phyloP scores from a whole-genome alignment of 2,329 filamentous ascomycete species.

The Aspergillus puulaauensis region DNA sequence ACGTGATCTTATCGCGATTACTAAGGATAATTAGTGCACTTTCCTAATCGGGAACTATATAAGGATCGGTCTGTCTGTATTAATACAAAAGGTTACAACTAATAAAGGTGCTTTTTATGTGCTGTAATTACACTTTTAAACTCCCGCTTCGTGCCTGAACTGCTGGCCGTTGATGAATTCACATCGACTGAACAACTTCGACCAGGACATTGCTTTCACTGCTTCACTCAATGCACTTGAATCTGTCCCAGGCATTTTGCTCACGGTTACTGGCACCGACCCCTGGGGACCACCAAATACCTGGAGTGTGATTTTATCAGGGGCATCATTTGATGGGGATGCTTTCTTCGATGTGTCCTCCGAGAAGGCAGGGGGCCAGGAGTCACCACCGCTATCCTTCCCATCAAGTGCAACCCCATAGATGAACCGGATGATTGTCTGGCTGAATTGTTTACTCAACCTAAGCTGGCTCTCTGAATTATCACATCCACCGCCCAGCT shows the following conservation, averaged over 20 bases:
- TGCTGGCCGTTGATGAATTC: slow-evolving; percentile 12
- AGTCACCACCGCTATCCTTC: background rate
- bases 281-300: slow-evolving; percentile 4
- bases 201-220: slow-evolving; percentile 7
- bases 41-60: slow-evolving; percentile 1
- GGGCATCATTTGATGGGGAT: background rate
- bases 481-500: slow-evolving; percentile 8
- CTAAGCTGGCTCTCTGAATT: slow-evolving; percentile 12
- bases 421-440: slow-evolving; percentile 9
- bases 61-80: too few relatives aligned
- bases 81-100: too few relatives aligned
- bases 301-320: background rate
- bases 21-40: background rate
- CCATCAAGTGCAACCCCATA: background rate
- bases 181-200: slow-evolving; percentile 13
- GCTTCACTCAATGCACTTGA: background rate
- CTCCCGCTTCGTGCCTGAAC: slow-evolving; percentile 11
- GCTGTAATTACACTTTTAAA: background rate
- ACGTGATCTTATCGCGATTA: slow-evolving; percentile 13
- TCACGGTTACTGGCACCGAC: background rate
- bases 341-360: background rate
- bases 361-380: slow-evolving; percentile 5
- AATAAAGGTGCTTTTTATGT: too few relatives aligned
- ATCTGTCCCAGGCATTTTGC: background rate
- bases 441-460: slow-evolving; percentile 10